These are phyloP conservation scores for Dillenia turbinata DNA, from an alignment of 164 flowering plant genomes.

Conservation along the genomic window DNA sequence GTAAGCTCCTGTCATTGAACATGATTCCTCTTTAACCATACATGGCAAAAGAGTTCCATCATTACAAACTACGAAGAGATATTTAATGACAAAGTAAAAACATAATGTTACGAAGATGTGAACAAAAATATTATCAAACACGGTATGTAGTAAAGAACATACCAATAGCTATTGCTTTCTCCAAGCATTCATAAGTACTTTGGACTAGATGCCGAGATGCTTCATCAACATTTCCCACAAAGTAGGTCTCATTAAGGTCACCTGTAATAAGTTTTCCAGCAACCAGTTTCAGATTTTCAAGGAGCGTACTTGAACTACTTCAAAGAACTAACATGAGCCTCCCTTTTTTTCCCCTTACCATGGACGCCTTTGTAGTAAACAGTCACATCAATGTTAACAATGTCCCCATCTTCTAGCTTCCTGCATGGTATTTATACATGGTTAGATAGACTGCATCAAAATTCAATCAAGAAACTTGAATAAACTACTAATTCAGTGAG, in stretches of 20 bases:
- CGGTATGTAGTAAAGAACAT: constrained; percentile 7
- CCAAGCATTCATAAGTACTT: constrained; percentile 92
- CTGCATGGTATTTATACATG: constrained; percentile 28
- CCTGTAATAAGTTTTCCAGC: constrained; percentile 36
- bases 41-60: no score
- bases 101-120: no score
- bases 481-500: no score
- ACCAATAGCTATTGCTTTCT: constrained; percentile 95
- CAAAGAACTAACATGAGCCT: background rate
- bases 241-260: constrained; percentile 92
- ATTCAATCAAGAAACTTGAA: background rate
- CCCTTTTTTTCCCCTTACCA: constrained; percentile 40
- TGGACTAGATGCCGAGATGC: constrained; percentile 68
- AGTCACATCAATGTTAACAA: constrained; percentile 89
- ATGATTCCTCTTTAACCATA: no score
- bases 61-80: no score
- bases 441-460: background rate
- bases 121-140: no score
- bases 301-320: constrained; percentile 1
- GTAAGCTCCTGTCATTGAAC: no score
- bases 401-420: constrained; percentile 95
- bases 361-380: constrained; percentile 94
- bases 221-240: constrained; percentile 96
- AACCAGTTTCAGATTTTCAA: background rate
- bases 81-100: no score